These are phyloP conservation scores for Fusarium sp. DNA, from an alignment of 2,329 filamentous ascomycete genomes.

Conservation along the genomic window DNA sequence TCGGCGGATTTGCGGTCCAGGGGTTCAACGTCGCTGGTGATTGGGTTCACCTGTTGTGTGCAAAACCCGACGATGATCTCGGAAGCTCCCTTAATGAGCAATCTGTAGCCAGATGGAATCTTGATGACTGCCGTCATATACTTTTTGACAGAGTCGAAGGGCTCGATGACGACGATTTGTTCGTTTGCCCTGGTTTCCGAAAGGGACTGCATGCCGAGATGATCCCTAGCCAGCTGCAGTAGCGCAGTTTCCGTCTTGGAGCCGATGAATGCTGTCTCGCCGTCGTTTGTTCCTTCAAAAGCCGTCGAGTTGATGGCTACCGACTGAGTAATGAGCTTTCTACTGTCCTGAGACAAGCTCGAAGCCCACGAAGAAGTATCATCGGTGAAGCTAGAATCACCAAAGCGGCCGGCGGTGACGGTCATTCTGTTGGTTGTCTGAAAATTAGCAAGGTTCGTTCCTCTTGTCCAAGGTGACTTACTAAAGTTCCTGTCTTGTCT, in stretches of 20 bases:
- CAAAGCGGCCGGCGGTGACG: slow-evolving; percentile 39
- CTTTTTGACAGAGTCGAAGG: slow-evolving; percentile 65
- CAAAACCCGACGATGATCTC: slow-evolving; percentile 63
- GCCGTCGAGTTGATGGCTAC: slow-evolving; percentile 68
- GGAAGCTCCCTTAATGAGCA: slow-evolving; percentile 67
- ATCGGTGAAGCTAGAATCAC: slow-evolving; percentile 31
- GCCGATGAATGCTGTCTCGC: slow-evolving; percentile 59
- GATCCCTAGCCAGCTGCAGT: slow-evolving; percentile 60
- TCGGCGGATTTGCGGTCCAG: slow-evolving; percentile 54
- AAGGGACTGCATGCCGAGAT: slow-evolving; percentile 61
- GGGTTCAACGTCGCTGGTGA: not conserved
- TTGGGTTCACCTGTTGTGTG: slow-evolving; percentile 44
- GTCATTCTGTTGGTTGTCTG: slow-evolving; percentile 48
- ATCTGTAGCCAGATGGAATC: slow-evolving; percentile 55
- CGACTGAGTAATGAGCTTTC: slow-evolving; percentile 55
- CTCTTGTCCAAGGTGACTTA: not conserved
- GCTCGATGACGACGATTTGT: slow-evolving; percentile 60
- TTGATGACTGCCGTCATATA: slow-evolving; percentile 67
- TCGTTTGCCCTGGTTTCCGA: slow-evolving; percentile 58
- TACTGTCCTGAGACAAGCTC: slow-evolving; percentile 39
- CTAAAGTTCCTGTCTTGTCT: not conserved
- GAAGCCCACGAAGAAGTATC: slow-evolving; percentile 9
- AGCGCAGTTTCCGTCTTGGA: slow-evolving; percentile 68
- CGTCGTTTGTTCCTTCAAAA: slow-evolving; percentile 63
- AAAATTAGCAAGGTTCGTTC: not conserved